These are phyloP conservation scores for Crithidia sp. DNA, from an alignment of 208 protist species.

Conservation along the genomic window DNA sequence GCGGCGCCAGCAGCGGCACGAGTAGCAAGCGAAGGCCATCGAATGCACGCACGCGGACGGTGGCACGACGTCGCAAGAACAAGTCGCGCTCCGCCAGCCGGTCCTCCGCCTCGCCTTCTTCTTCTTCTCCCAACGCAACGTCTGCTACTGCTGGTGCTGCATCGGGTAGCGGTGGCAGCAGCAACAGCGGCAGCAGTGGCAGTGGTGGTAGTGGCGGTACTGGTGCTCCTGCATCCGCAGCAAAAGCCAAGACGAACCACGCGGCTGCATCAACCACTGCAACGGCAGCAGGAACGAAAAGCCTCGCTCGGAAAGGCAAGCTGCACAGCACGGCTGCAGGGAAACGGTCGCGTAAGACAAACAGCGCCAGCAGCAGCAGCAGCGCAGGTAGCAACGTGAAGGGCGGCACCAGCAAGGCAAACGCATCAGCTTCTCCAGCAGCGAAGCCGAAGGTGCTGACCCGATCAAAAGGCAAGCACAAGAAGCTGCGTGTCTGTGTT, in stretches of 20 bases:
- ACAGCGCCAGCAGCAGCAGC: slow-evolving; percentile 5
- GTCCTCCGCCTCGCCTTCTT: not conserved
- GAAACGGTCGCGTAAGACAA: not conserved
- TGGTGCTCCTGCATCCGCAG: not conserved
- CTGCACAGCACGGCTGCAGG: not conserved
- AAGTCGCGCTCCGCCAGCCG: not conserved
- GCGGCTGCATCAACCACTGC: not conserved
- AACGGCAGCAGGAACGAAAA: not conserved
- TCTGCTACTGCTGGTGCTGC: not conserved
- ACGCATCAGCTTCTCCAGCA: not conserved
- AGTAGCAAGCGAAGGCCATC: not conserved
- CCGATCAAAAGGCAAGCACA: slow-evolving; percentile 32
- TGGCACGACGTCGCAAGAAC: slow-evolving; percentile 20
- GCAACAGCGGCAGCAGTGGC: no score
- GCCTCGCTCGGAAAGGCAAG: not conserved
- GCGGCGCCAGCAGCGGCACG: not conserved
- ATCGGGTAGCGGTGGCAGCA: not conserved
- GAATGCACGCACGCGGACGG: slow-evolving; percentile 1
- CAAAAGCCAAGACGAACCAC: not conserved
- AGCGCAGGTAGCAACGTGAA: not conserved
- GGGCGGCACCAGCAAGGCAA: not conserved
- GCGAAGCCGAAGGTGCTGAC: not conserved
- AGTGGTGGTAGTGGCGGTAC: no score
- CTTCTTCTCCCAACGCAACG: not conserved
- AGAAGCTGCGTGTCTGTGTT: slow-evolving; percentile 74